Base-by-base conservation (phyloP, 257 asterid species). In the Nicotiana obtusifolia region DNA sequence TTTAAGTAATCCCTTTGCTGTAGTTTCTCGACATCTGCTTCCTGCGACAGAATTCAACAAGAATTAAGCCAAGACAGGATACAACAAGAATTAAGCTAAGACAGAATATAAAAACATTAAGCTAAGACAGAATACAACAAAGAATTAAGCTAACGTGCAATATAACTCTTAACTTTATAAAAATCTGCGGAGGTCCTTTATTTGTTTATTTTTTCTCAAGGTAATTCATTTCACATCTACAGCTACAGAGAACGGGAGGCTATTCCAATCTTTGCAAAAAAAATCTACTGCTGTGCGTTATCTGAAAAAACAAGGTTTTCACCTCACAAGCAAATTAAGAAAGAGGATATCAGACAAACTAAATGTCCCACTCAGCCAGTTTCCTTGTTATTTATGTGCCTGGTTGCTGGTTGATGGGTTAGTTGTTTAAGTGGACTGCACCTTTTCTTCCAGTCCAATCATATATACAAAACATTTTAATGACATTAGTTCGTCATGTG, bases 1-100 rank as follows among this genome's bases (percentile, higher is more conserved):
- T 93, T 94, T 85, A 82, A 78, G 86, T 95, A 95, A 90, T 95
- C 97, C 84, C 98, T 92, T 87, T 95, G 97, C 87, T 95, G 99
- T 86, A 95, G 89, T 83, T 92, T 95, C 91, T 95, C 98, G 54
- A 95, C 96, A 88, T 95, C 98, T 78, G 94, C 86, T 91, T 95
- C 99, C 99, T 95, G 89, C 13, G 62, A 84, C 14, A 83, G 61
- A 84, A 69, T 31, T 66, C 78, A 76, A 76, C 24, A 64, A 62
- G 75, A 60, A 31, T 65, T 28, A 84, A 8, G 49, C 49, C 49
- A 41, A 41, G 49, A 41, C 49, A 41, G 49, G 49, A 41, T 41
- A 9, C 10, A 41, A 41, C 13, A 41, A 41, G 49, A 41, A 8
- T 41, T 41, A 41, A 41, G 13, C 49, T 8, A 41, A 41, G 49